Percentiles rank a stretch among this genome's conserved stretches.
phyloP scores from a whole-genome alignment of 352 stramenopile species.

The Elongisporangium prolatum region DNA sequence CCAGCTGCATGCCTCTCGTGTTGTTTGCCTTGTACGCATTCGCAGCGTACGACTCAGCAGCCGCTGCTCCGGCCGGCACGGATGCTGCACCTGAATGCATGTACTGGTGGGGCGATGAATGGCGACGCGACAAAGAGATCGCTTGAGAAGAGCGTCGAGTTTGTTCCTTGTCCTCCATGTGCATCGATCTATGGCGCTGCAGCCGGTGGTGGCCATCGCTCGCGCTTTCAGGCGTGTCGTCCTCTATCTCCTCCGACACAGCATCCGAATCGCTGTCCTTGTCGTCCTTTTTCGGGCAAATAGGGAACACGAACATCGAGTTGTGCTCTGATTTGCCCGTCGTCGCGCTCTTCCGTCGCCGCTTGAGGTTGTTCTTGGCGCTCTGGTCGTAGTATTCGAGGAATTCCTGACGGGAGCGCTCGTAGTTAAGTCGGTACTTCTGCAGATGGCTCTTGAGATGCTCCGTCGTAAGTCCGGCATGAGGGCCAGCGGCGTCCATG shows the following conservation, averaged over 20 bases:
- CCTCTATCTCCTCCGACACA: conserved; percentile 23
- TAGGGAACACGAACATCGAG: conserved; percentile 81
- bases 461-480: conserved; percentile 72
- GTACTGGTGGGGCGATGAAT: background rate
- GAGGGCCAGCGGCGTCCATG: conserved; percentile 56
- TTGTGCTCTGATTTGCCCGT: conserved; percentile 31
- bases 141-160: background rate
- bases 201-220: conserved; percentile 1
- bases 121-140: background rate
- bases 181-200: conserved; percentile 3
- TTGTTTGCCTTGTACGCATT: conserved; percentile 16
- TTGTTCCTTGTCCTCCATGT: conserved; percentile 5
- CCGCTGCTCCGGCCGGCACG: background rate
- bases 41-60: conserved; percentile 5
- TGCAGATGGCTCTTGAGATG: conserved; percentile 87
- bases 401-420: conserved; percentile 80
- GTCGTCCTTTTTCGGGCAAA: conserved; percentile 49
- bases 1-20: conserved; percentile 7
- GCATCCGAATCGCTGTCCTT: conserved; percentile 36
- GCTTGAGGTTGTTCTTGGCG: conserved; percentile 53
- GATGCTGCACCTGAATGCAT: background rate
- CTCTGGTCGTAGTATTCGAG: conserved; percentile 84
- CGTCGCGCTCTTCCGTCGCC: conserved; percentile 32
- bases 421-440: conserved; percentile 88
- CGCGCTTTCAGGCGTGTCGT: conserved; percentile 9